Base-by-base conservation (phyloP, 2,329 filamentous ascomycete species). In the Pseudopithomyces maydicus region DNA sequence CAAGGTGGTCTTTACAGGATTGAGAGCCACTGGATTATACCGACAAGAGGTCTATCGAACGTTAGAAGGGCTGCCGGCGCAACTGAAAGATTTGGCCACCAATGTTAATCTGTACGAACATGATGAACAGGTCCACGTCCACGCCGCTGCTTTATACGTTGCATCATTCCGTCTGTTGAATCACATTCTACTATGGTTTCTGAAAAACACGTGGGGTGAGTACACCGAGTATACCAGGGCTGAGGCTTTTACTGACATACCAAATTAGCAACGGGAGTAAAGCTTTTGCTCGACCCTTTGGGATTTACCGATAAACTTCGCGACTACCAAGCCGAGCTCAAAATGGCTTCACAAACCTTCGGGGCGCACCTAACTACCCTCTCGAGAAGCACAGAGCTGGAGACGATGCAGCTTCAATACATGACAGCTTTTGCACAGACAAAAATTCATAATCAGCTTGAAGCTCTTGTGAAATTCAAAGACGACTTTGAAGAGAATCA, bases 121-220 rank as follows among this genome's bases (percentile, higher is more conserved):
- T 6, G 48, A 49, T 8, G 36, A 53, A 35, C 12, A 55, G 29
- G 15, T 56, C 14, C 26, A 29, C 26, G 29, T 29, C 6, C 49
- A 44, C 12, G 44, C 45, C 23, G 49, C 57, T 15, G 36, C 45
- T 29, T 33, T 59, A 20, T 59, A 53, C 32, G 49, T 41, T 15
- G 53, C 57, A 4, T 29, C 49, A 2, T 59, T 56, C 53, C 32
- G 43, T 1, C 33, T 53, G 17, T 41, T 59, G n/a, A 48, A 49
- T 15, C 45, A 59, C 17, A 59, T 59, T n/a, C 32, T 59, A 15
- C 20, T 43, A 3, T 59, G 53, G 57, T 56, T 59, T 15, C 15
- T 54, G 19, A 53, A 56, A 22, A 56, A 48, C 32, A 19, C 39
- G 17, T 52, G 36, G 33, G 33, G 53, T 56, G 36, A 52, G 52